Evolutionary conservation across 768 basidiomycete species (phyloP).

Genomic region (Pholiota molesta): DNA sequence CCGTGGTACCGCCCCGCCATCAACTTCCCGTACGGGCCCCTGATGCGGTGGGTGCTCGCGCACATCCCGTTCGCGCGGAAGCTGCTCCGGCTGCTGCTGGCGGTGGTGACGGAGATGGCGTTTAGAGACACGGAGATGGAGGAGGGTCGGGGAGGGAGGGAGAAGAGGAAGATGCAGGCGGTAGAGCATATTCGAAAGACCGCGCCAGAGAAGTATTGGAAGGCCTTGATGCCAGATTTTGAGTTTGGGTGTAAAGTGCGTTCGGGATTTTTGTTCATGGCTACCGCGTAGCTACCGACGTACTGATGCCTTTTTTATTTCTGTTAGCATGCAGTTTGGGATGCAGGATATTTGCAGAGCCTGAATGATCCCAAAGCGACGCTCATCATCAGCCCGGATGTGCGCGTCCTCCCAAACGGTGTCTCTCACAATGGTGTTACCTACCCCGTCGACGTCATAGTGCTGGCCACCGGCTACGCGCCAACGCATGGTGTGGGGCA

Average conservation of each 20-base stretch:
- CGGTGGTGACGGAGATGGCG: background rate
- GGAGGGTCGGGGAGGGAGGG: background rate
- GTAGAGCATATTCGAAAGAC: background rate
- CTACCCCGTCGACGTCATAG: background rate
- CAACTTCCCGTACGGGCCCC: background rate
- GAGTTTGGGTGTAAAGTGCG: background rate
- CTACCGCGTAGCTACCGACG: too few relatives aligned
- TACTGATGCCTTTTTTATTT: too few relatives aligned
- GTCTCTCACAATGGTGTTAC: background rate
- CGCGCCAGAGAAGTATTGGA: background rate
- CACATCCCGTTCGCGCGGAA: background rate
- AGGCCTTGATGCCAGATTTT: background rate
- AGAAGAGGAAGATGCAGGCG: background rate
- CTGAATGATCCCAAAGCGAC: background rate
- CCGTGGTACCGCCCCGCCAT: background rate
- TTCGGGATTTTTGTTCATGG: background rate
- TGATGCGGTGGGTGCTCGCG: background rate
- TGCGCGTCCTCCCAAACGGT: background rate
- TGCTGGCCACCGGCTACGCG: background rate
- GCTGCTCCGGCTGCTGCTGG: background rate
- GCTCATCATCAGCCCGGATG: background rate
- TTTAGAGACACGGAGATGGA: background rate
- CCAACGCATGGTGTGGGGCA: background rate
- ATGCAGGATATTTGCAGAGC: background rate
- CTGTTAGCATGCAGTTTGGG: background rate